Conservation (phyloP, 163 green algal species). For the Coccomyxa subellipsoidea region DNA sequence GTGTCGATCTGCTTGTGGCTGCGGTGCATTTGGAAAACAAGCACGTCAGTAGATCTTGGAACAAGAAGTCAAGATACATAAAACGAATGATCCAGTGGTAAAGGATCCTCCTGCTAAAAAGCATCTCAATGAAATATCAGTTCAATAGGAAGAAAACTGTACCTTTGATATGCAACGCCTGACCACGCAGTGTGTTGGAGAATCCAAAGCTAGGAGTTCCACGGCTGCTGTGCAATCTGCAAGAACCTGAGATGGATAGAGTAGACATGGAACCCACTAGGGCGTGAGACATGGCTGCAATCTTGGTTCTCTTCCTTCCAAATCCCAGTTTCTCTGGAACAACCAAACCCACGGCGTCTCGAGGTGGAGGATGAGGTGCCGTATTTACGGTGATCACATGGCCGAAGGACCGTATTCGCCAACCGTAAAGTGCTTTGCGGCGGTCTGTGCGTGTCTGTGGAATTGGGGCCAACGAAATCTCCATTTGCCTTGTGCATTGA, state of each 20-base stretch:
- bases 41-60: neutral
- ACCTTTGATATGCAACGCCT: neutral
- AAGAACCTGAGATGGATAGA: neutral
- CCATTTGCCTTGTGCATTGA: no score
- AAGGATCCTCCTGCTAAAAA: no score
- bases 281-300: neutral
- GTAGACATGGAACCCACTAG: neutral
- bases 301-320: neutral
- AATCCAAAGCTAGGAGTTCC: constrained; percentile 8
- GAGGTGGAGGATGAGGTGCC: neutral
- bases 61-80: no score
- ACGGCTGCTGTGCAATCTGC: neutral
- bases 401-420: neutral
- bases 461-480: neutral
- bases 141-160: neutral
- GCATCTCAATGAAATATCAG: no score
- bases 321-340: neutral
- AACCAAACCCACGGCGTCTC: neutral
- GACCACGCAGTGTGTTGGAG: constrained; percentile 4
- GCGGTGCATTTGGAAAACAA: neutral
- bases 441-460: neutral
- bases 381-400: neutral
- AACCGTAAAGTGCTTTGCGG: neutral
- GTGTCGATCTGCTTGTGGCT: neutral
- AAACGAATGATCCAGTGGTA: no score